Percentiles rank a stretch among this genome's conserved stretches.
Conservation (phyloP, 2,329 filamentous ascomycete genomes). For the Fusarium hostae region DNA sequence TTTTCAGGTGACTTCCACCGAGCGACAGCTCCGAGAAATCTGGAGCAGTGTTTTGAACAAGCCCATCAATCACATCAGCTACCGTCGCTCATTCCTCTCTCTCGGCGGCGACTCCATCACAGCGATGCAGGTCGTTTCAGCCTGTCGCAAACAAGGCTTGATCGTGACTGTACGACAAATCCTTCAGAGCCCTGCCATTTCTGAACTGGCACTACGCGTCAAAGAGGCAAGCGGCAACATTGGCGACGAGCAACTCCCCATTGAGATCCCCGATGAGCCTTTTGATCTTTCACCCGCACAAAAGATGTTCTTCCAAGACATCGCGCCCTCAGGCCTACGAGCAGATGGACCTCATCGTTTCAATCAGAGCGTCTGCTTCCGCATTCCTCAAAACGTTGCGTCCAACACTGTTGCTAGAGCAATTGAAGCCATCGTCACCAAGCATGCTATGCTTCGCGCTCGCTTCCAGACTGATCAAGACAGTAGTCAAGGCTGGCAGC, state of each 20-base stretch:
- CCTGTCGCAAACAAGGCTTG: neutral
- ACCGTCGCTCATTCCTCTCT: neutral
- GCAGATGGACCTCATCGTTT: neutral
- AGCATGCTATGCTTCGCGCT: neutral
- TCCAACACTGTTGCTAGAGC: neutral
- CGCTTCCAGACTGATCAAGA: neutral
- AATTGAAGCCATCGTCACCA: neutral
- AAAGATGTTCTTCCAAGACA: neutral
- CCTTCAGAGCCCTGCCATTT: neutral
- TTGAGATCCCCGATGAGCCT: neutral
- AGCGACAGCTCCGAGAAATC: neutral
- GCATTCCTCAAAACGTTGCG: accelerated
- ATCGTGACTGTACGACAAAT: neutral
- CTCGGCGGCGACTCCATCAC: constrained; percentile 6
- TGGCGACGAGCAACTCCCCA: neutral
- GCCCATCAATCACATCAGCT: neutral
- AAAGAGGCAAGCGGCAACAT: neutral
- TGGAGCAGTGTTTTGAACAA: neutral
- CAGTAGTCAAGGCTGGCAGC: neutral
- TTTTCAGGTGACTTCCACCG: neutral
- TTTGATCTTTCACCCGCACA: neutral
- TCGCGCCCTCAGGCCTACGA: neutral
- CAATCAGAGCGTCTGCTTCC: neutral
- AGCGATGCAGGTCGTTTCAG: constrained; percentile 4
- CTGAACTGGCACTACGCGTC: neutral